Evolutionary conservation across 2,329 filamentous ascomycete genomes (phyloP).

Genomic region (Monascus ruber): DNA sequence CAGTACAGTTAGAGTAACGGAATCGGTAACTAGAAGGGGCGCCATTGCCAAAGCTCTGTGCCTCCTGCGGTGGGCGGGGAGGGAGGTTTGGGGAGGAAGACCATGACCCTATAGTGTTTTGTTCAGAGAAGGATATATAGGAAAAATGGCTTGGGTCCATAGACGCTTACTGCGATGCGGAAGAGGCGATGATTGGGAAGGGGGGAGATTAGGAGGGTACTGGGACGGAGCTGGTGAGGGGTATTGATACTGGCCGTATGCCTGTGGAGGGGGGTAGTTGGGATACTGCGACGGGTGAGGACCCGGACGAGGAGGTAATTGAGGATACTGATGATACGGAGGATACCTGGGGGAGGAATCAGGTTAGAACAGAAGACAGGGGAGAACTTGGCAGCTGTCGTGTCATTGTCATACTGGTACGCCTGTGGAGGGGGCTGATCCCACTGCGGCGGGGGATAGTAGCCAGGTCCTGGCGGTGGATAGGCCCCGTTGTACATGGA

Average conservation of each 20-base stretch:
- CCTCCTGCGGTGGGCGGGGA: slow-evolving; percentile 52
- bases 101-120: background rate
- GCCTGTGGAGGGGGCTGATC: slow-evolving; percentile 5
- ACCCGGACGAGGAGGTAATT: slow-evolving; percentile 1
- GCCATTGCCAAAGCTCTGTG: slow-evolving; percentile 66
- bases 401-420: slow-evolving; percentile 7
- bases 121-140: background rate
- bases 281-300: background rate
- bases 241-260: background rate
- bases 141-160: slow-evolving; percentile 4
- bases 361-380: slow-evolving; percentile 4
- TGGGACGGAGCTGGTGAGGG: background rate
- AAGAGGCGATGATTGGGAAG: background rate
- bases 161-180: slow-evolving; percentile 5
- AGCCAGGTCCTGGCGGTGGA: slow-evolving; percentile 6
- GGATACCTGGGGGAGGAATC: background rate
- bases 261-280: background rate
- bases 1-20: slow-evolving; percentile 84
- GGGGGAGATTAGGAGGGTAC: background rate
- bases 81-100: slow-evolving; percentile 39
- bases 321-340: slow-evolving; percentile 2
- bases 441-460: background rate
- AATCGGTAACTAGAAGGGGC: slow-evolving; percentile 75
- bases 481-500: too few relatives aligned
- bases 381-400: slow-evolving; percentile 5